phyloP scores from a whole-genome alignment of 1,284 basidiomycete genomes.

The Ceratobasidium sp. region DNA sequence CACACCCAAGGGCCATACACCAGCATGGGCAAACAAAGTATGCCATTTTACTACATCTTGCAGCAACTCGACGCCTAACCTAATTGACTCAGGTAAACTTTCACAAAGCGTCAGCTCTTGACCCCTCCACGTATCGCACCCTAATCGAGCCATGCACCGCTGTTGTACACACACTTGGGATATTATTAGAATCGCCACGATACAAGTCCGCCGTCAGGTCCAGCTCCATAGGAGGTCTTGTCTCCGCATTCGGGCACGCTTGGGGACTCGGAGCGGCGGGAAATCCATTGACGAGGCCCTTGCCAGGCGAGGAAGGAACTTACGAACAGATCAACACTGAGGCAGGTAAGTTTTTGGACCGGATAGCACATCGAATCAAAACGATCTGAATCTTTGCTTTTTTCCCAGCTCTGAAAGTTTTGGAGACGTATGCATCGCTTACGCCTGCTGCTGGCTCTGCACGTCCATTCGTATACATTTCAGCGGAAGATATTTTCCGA shows the following conservation, averaged over 20 bases:
- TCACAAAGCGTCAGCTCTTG: slow-evolving; percentile 79
- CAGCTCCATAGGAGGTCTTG: slow-evolving; percentile 65
- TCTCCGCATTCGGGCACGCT: slow-evolving; percentile 55
- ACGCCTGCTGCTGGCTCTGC: slow-evolving; percentile 48
- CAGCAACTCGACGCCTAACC: slow-evolving; percentile 28
- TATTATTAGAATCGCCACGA: slow-evolving; percentile 78
- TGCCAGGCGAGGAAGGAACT: slow-evolving; percentile 49
- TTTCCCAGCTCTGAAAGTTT: slow-evolving; percentile 69
- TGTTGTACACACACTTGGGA: slow-evolving; percentile 95
- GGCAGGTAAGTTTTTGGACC: slow-evolving; percentile 67
- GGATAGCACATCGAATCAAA: slow-evolving; percentile 17
- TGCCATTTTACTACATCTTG: slow-evolving; percentile 30
- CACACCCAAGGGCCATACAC: slow-evolving; percentile 88
- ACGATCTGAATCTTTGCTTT: slow-evolving; percentile 27
- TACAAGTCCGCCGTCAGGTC: slow-evolving; percentile 80
- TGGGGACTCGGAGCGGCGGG: slow-evolving; percentile 51
- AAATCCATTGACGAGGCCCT: slow-evolving; percentile 70
- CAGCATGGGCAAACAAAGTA: slow-evolving; percentile 83
- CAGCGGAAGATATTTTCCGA: slow-evolving; percentile 91
- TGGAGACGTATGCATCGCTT: slow-evolving; percentile 71
- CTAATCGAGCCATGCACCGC: slow-evolving; percentile 72
- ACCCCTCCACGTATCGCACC: slow-evolving; percentile 74
- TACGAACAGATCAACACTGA: slow-evolving; percentile 91
- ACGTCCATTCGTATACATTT: slow-evolving; percentile 89
- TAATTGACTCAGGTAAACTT: slow-evolving; percentile 70